phyloP scores from a whole-genome alignment of 192 early-diverging fungal species.

The Podila minutissima region DNA sequence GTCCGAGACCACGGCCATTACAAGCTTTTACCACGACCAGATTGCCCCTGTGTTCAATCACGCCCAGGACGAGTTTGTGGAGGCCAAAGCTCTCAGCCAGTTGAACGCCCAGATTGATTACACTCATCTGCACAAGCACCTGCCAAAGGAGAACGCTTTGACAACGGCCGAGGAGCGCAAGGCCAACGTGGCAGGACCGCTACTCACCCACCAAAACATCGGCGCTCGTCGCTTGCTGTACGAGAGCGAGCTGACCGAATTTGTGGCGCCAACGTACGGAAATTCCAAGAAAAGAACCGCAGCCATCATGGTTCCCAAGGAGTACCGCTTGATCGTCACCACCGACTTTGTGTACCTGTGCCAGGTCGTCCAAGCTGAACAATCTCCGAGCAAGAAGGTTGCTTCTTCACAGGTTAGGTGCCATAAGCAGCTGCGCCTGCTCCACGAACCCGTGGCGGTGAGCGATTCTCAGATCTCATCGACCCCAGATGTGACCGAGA shows the following conservation, averaged over 20 bases:
- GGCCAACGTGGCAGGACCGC: neutral
- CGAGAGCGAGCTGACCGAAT: constrained; percentile 17
- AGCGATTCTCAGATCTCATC: constrained; percentile 44
- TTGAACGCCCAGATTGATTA: constrained; percentile 36
- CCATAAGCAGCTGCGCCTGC: neutral
- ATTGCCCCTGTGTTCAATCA: neutral
- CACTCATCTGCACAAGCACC: constrained; percentile 4
- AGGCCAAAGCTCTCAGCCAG: constrained; percentile 1
- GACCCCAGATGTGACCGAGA: constrained; percentile 20
- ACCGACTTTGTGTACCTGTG: constrained; percentile 32
- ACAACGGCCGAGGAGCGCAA: constrained; percentile 32
- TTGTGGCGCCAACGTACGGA: constrained; percentile 5
- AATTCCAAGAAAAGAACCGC: constrained; percentile 1
- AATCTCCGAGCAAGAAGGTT: constrained; percentile 1
- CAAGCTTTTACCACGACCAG: constrained; percentile 2
- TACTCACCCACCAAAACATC: constrained; percentile 9
- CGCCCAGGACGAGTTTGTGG: constrained; percentile 3
- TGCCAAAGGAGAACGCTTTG: constrained; percentile 34
- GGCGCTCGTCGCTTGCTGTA: constrained; percentile 5
- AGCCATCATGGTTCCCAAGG: constrained; percentile 4
- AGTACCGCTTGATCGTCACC: constrained; percentile 27
- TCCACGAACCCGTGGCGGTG: constrained; percentile 35
- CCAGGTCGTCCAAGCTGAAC: constrained; percentile 4
- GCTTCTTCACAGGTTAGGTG: neutral
- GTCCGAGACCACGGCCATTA: neutral